A percentile compares a stretch with the other conserved stretches of the same genome.
Evolutionary conservation across 352 stramenopile genomes (phyloP).

Genomic region (Globisporangium nagaii): DNA sequence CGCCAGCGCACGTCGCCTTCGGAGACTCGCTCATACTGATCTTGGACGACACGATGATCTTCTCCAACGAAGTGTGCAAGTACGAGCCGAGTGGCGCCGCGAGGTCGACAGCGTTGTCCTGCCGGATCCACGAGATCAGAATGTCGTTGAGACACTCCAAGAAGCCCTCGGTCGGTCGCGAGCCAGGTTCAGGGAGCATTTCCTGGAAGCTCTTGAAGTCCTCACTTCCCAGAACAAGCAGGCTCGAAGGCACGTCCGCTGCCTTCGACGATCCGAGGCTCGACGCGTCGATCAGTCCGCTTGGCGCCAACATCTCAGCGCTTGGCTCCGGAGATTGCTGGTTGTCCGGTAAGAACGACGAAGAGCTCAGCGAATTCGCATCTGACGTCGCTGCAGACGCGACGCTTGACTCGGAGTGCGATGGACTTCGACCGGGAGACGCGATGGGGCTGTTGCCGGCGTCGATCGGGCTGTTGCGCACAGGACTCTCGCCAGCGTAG

Average conservation of each 20-base stretch:
- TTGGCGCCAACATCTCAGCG: slow-evolving; percentile 19
- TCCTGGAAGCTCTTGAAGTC: slow-evolving; percentile 79
- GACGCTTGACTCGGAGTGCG: slow-evolving; percentile 58
- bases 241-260: slow-evolving; percentile 37
- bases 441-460: slow-evolving; percentile 45
- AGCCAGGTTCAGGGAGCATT: slow-evolving; percentile 57
- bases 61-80: slow-evolving; percentile 56
- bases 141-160: slow-evolving; percentile 80
- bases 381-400: slow-evolving; percentile 44
- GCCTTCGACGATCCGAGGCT: slow-evolving; percentile 17
- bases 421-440: slow-evolving; percentile 59
- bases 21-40: slow-evolving; percentile 58
- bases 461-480: slow-evolving; percentile 40
- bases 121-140: slow-evolving; percentile 77
- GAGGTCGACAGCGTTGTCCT: slow-evolving; percentile 68
- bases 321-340: slow-evolving; percentile 34
- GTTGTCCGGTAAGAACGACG: slow-evolving; percentile 77
- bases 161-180: slow-evolving; percentile 61
- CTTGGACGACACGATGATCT: slow-evolving; percentile 71
- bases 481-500: slow-evolving; percentile 38
- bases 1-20: slow-evolving; percentile 52
- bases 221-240: slow-evolving; percentile 59
- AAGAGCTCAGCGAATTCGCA: slow-evolving; percentile 53
- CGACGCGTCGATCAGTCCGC: slow-evolving; percentile 16
- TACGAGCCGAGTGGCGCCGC: slow-evolving; percentile 54